These are phyloP conservation scores for Penicillium sp. DNA, from an alignment of 2,329 filamentous ascomycete genomes.

Conservation along the genomic window DNA sequence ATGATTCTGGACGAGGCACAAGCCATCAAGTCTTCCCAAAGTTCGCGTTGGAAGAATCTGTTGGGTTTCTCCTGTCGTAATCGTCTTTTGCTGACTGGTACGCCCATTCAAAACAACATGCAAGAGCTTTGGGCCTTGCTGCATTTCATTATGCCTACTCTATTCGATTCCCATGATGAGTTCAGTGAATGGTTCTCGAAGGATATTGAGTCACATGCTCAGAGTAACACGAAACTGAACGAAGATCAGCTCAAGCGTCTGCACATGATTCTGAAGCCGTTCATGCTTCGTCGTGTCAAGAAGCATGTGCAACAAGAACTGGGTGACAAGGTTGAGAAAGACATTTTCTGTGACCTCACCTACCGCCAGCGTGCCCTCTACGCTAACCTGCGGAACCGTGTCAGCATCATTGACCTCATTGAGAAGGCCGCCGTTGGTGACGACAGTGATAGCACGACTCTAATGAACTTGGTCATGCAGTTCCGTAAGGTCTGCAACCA, in stretches of 20 bases:
- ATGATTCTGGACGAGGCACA: constrained; percentile 99
- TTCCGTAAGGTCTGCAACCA: constrained; percentile 99
- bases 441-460: constrained; percentile 88
- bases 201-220: constrained; percentile 91
- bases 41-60: constrained; percentile 94
- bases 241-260: constrained; percentile 95
- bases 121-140: constrained; percentile 96
- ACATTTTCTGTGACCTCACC: constrained; percentile 94
- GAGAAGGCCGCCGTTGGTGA: constrained; percentile 95
- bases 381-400: constrained; percentile 88
- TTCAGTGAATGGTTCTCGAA: constrained; percentile 60
- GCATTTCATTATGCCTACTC: constrained; percentile 99
- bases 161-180: constrained; percentile 70
- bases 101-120: constrained; percentile 99
- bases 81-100: constrained; percentile 88
- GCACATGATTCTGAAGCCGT: constrained; percentile 98
- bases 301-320: constrained; percentile 99
- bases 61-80: constrained; percentile 95
- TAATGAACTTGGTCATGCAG: constrained; percentile 99
- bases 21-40: constrained; percentile 96
- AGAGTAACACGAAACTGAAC: constrained; percentile 99
- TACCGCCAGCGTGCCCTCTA: constrained; percentile 96
- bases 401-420: constrained; percentile 97
- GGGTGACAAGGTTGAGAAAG: constrained; percentile 96
- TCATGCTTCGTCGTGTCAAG: constrained; percentile 99